phyloP scores from a whole-genome alignment of 129 eudicot species.

The Flaveria linearis region DNA sequence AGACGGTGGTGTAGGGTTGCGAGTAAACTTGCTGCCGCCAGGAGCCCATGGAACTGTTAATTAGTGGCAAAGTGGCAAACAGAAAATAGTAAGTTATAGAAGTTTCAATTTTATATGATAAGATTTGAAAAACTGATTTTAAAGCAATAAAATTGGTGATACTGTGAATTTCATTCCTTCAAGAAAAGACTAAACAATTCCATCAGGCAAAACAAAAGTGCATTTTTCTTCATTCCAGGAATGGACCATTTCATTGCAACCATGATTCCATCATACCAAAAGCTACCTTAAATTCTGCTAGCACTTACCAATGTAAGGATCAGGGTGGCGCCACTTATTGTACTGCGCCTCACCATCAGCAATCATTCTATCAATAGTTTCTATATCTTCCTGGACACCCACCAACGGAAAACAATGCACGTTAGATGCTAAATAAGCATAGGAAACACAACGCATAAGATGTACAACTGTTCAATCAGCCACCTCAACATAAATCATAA shows the following conservation, averaged over 20 bases:
- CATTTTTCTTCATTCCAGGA: neutral
- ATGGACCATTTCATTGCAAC: neutral
- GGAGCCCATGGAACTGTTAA: slow-evolving; percentile 99
- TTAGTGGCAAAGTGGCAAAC: neutral
- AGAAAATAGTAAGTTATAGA: neutral
- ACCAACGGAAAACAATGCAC: neutral
- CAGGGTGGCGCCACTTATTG: slow-evolving; percentile 94
- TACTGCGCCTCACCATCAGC: slow-evolving; percentile 81
- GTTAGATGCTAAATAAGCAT: slow-evolving; percentile 20
- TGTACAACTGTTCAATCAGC: neutral
- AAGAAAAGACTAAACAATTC: neutral
- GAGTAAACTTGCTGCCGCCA: slow-evolving; percentile 94
- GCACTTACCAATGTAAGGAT: slow-evolving; percentile 87
- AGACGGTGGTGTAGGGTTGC: slow-evolving; percentile 92
- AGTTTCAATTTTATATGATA: neutral
- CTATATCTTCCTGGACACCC: slow-evolving; percentile 73
- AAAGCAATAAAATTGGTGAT: neutral
- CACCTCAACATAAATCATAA: neutral
- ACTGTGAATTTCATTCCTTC: neutral
- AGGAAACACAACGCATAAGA: slow-evolving; percentile 4
- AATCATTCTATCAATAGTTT: slow-evolving; percentile 86
- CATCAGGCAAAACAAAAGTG: neutral
- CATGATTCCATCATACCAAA: neutral
- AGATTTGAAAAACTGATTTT: neutral
- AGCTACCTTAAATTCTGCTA: neutral